Conservation (phyloP, 2,329 filamentous ascomycete genomes). For the Neonectria coccinea region DNA sequence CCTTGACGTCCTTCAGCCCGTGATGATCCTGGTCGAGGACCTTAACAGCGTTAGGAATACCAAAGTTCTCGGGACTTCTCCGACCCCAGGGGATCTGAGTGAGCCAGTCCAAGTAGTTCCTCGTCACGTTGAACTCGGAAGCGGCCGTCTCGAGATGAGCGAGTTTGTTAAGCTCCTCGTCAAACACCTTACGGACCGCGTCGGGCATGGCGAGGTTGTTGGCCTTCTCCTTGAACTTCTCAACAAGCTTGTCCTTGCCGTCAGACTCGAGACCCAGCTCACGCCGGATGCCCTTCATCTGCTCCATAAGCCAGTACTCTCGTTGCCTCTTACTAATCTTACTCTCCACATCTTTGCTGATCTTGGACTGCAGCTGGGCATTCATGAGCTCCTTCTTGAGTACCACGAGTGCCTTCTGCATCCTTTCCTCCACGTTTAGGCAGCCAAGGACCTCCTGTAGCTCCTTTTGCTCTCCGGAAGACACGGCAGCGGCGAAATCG, state of each 20-base stretch:
- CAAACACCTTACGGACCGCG: slow-evolving; percentile 95
- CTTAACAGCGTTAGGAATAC: slow-evolving; percentile 87
- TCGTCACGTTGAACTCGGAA: slow-evolving; percentile 97
- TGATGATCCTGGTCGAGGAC: slow-evolving; percentile 98
- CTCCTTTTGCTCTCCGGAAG: slow-evolving; percentile 91
- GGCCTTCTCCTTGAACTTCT: slow-evolving; percentile 97
- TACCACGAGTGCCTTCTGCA: slow-evolving; percentile 91
- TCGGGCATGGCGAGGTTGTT: slow-evolving; percentile 96
- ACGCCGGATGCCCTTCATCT: slow-evolving; percentile 98
- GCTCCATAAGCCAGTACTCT: slow-evolving; percentile 99
- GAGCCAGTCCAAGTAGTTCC: slow-evolving; percentile 98
- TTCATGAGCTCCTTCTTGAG: slow-evolving; percentile 99
- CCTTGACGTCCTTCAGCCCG: slow-evolving; percentile 97
- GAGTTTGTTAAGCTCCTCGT: slow-evolving; percentile 97
- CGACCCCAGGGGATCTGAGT: slow-evolving; percentile 99
- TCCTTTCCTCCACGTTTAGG: slow-evolving; percentile 89
- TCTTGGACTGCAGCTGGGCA: slow-evolving; percentile 95
- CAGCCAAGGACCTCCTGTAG: slow-evolving; percentile 91
- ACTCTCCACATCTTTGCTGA: slow-evolving; percentile 95
- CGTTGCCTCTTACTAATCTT: slow-evolving; percentile 98
- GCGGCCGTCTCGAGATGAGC: slow-evolving; percentile 94
- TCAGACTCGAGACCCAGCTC: slow-evolving; percentile 97
- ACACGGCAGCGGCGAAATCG: slow-evolving; percentile 96
- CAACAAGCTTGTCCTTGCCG: slow-evolving; percentile 97
- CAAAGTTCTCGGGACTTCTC: slow-evolving; percentile 95